Percentiles rank a stretch among this genome's conserved stretches.
phyloP scores from a whole-genome alignment of 371 early-diverging fungal species.

The Mortierella sp. region DNA sequence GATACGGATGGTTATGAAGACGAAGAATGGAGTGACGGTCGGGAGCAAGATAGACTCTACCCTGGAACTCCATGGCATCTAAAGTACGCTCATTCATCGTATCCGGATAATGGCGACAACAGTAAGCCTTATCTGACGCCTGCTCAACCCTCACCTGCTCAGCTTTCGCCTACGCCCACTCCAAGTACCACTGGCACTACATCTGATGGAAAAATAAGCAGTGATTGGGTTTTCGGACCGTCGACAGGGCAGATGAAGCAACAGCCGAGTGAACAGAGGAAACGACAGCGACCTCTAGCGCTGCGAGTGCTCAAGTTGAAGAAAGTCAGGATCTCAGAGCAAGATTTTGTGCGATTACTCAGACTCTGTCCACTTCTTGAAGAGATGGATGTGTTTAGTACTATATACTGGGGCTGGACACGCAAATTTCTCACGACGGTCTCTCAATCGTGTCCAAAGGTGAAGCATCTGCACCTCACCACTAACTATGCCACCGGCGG shows the following conservation, averaged over 20 bases:
- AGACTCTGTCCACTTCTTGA: slow-evolving; percentile 21
- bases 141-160: not conserved
- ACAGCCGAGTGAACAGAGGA: not conserved
- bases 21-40: not conserved
- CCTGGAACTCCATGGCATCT: slow-evolving; percentile 25
- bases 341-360: slow-evolving; percentile 17
- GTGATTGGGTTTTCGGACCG: not conserved
- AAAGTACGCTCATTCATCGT: slow-evolving; percentile 1
- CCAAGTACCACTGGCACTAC: not conserved
- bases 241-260: not conserved
- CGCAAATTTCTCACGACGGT: slow-evolving; percentile 15
- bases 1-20: slow-evolving; percentile 3
- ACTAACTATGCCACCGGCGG: slow-evolving; percentile 17
- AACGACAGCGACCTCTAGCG: slow-evolving; percentile 14
- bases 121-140: not conserved
- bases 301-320: slow-evolving; percentile 29
- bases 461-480: slow-evolving; percentile 26
- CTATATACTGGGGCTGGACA: slow-evolving; percentile 23
- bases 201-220: not conserved
- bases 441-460: slow-evolving; percentile 14
- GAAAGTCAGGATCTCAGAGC: slow-evolving; percentile 24
- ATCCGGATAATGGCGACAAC: not conserved
- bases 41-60: slow-evolving; percentile 9
- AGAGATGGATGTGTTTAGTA: slow-evolving; percentile 33
- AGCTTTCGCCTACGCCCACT: not conserved